Evolutionary conservation across 345 rosid genomes (phyloP).

Genomic region (Passiflora organensis): DNA sequence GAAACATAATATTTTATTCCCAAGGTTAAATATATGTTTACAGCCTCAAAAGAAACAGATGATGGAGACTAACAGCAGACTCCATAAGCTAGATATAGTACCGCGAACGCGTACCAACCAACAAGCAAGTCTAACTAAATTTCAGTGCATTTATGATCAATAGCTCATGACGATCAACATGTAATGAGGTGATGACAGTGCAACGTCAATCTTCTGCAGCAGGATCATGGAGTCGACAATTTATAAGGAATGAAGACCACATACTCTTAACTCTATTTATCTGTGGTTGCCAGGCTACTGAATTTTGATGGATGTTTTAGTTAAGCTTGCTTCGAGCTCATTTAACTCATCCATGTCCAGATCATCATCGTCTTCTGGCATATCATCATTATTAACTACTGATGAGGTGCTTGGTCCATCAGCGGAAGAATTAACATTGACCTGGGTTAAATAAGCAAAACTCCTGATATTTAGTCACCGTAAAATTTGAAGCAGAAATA

Average conservation of each 20-base stretch:
- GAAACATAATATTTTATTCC: no score
- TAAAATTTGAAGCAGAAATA: no score
- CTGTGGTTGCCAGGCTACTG: slow-evolving; percentile 15
- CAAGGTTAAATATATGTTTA: no score
- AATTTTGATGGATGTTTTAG: slow-evolving; percentile 26
- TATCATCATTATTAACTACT: slow-evolving; percentile 18
- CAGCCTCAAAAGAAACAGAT: no score
- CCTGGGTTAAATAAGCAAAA: slow-evolving; percentile 25
- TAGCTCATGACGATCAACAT: no score
- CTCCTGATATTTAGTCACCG: no score
- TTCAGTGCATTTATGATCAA: no score
- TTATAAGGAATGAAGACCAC: slow-evolving; percentile 25
- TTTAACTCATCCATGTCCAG: slow-evolving; percentile 29
- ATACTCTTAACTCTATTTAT: slow-evolving; percentile 13
- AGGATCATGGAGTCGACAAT: slow-evolving; percentile 21
- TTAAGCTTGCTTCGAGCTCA: slow-evolving; percentile 31
- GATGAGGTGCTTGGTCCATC: slow-evolving; percentile 29
- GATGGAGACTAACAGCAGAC: no score
- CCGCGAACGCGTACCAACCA: no score
- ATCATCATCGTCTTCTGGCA: slow-evolving; percentile 22
- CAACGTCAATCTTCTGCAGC: slow-evolving; percentile 4
- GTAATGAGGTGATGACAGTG: no score
- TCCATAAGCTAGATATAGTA: no score
- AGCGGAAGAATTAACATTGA: slow-evolving; percentile 21
- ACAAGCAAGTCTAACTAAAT: no score